Conservation (phyloP, 352 stramenopile species). For the Discostella stelligera region DNA sequence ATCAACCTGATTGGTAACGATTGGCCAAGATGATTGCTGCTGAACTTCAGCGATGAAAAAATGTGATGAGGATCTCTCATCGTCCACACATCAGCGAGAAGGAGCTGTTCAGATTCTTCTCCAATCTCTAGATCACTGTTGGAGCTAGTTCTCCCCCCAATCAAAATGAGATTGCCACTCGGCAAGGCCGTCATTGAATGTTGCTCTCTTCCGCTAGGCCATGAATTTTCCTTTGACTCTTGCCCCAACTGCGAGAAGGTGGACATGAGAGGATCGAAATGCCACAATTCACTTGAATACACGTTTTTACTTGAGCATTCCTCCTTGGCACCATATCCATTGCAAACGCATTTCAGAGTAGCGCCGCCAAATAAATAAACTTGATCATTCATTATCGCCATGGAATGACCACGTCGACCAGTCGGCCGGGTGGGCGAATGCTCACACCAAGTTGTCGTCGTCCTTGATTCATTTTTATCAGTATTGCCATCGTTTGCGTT, state of each 20-base stretch:
- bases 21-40: background rate
- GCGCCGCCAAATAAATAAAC: conserved; percentile 52
- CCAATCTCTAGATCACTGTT: conserved; percentile 10
- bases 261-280: conserved; percentile 29
- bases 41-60: conserved; percentile 18
- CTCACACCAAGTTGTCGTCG: conserved; percentile 34
- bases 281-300: conserved; percentile 43
- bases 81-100: conserved; percentile 43
- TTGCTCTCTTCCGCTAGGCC: conserved; percentile 36
- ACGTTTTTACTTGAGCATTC: conserved; percentile 34
- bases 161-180: conserved; percentile 33
- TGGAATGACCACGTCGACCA: conserved; percentile 42
- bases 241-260: conserved; percentile 26
- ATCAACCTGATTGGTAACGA: conserved; percentile 21
- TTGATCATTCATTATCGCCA: conserved; percentile 35
- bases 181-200: conserved; percentile 35
- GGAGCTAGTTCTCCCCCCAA: conserved; percentile 33
- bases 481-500: conserved; percentile 10
- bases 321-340: background rate
- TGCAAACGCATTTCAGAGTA: conserved; percentile 36
- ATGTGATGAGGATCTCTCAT: conserved; percentile 29
- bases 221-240: background rate
- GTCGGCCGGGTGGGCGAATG: conserved; percentile 14
- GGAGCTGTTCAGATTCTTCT: conserved; percentile 14
- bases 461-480: background rate